Base-by-base conservation (phyloP, 2,329 filamentous ascomycete genomes). In the Aspergillus tubingensis region DNA sequence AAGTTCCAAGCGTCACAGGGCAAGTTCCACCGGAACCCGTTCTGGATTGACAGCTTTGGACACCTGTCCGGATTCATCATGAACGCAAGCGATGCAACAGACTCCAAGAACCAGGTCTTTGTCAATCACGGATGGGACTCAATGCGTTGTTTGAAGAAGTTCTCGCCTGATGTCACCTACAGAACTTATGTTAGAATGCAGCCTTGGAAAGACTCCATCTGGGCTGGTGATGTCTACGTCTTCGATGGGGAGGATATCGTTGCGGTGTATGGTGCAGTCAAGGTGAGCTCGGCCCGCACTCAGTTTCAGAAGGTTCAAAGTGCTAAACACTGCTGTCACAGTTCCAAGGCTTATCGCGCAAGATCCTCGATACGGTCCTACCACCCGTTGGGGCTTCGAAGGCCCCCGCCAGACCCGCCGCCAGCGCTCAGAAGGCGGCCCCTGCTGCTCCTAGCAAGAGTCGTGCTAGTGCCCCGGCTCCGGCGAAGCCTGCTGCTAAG, bases 141-240 rank as follows among this genome's bases (percentile, higher is more conserved):
- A 3, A 83, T 88, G 78, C 84, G 83, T 65, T 82, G 84, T 66
- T 76, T 84, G 47, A 81, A 82, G 70, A 77, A 79, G 62, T 76
- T 85, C 41, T 80, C 81, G 30, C 73, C 80, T 3, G 79, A 80
- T 62, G 80, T 80, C 68, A 83, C 81, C 60, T 86, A 87, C 67
- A 81, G 80, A 63, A 85, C 84, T 41, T 87, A 87, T 68, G 85
- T 87, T 55, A 82, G 85, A 69, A 88, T 88, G 85, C 82, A 86
- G 63, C 74, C 73, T 23, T 76, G 75, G 65, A 67, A 71, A 21
- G 77, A 81, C 62, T 85, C 85, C 65, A 81, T 85, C 65, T 84
- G 81, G 60, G 80, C 83, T 56, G 85, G 85, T 68, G 84, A 86
- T 73, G 84, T 87, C 43, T 86, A 85, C 74, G 81, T 86, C 66